Percentiles rank a stretch among this genome's conserved stretches.
Evolutionary conservation across 805 yeast species (phyloP).

Genomic region (Saturnispora bothae): DNA sequence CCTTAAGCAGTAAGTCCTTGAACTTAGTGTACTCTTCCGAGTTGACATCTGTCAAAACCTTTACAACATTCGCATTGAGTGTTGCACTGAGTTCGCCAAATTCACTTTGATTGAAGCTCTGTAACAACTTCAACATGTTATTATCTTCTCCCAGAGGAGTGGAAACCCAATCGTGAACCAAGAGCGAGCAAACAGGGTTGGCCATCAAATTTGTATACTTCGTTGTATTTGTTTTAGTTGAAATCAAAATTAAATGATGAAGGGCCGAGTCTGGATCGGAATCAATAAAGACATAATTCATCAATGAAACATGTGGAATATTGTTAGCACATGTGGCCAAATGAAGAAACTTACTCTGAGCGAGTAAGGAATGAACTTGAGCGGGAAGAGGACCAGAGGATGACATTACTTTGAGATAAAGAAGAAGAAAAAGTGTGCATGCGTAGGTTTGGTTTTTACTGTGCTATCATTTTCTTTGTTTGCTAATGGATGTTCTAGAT

Average conservation of each 20-base stretch:
- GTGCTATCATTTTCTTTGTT: too few relatives aligned
- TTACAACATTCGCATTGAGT: conserved; percentile 55
- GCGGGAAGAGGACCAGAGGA: conserved; percentile 22
- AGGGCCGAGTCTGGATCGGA: conserved; percentile 11
- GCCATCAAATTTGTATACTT: conserved; percentile 58
- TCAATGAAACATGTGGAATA: conserved; percentile 77
- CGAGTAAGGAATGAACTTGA: conserved; percentile 35
- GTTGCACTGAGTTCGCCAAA: conserved; percentile 76
- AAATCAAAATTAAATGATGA: conserved; percentile 40
- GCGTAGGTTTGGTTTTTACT: too few relatives aligned
- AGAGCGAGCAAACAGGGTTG: conserved; percentile 71
- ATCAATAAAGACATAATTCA: conserved; percentile 74
- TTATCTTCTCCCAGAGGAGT: conserved; percentile 18
- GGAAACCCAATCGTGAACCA: conserved; percentile 87
- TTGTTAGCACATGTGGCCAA: conserved; percentile 64
- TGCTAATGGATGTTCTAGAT: neutral
- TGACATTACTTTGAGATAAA: neutral
- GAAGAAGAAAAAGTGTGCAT: too few relatives aligned
- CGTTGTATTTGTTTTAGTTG: conserved; percentile 62
- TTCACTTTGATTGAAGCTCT: conserved; percentile 70
- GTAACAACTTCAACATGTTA: conserved; percentile 46
- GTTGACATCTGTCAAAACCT: conserved; percentile 33
- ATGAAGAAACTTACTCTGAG: conserved; percentile 64
- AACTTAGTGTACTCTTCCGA: conserved; percentile 47
- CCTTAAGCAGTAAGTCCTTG: conserved; percentile 48